Conservation (phyloP, 306 rosid genomes). For the Inga leiocalycina region DNA sequence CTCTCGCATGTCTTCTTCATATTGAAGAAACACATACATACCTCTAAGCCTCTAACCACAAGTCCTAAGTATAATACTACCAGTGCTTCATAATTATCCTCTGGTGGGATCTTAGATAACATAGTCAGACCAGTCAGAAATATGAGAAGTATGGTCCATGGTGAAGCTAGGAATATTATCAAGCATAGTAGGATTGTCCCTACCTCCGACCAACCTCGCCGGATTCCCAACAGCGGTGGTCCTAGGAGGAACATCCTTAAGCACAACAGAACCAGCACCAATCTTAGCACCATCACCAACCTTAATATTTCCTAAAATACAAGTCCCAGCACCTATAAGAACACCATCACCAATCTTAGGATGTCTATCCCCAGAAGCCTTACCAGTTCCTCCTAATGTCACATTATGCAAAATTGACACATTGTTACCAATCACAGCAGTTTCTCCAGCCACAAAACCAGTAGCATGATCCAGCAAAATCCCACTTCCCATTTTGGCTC, state of each 20-base stretch:
- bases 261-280: constrained; percentile 91
- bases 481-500: constrained; percentile 80
- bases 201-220: constrained; percentile 84
- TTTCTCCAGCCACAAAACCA: constrained; percentile 89
- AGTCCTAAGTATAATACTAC: not conserved
- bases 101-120: constrained; percentile 46
- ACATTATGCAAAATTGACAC: constrained; percentile 90
- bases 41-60: not conserved
- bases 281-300: constrained; percentile 88
- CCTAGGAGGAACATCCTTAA: constrained; percentile 89
- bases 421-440: constrained; percentile 87
- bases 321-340: constrained; percentile 88
- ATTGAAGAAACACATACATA: not conserved
- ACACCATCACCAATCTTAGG: constrained; percentile 98
- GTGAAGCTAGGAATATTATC: constrained; percentile 81
- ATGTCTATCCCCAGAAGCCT: constrained; percentile 77
- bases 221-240: constrained; percentile 95
- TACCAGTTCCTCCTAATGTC: constrained; percentile 96
- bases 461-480: constrained; percentile 89
- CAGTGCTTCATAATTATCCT: not conserved
- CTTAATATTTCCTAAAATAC: constrained; percentile 80
- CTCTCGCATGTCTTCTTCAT: not conserved
- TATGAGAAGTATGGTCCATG: constrained; percentile 82
- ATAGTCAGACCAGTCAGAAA: constrained; percentile 79
- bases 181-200: constrained; percentile 67